A percentile compares a stretch with the other conserved stretches of the same genome.
Evolutionary conservation across 805 yeast genomes (phyloP).

Genomic region (Kuraishia floccosa): DNA sequence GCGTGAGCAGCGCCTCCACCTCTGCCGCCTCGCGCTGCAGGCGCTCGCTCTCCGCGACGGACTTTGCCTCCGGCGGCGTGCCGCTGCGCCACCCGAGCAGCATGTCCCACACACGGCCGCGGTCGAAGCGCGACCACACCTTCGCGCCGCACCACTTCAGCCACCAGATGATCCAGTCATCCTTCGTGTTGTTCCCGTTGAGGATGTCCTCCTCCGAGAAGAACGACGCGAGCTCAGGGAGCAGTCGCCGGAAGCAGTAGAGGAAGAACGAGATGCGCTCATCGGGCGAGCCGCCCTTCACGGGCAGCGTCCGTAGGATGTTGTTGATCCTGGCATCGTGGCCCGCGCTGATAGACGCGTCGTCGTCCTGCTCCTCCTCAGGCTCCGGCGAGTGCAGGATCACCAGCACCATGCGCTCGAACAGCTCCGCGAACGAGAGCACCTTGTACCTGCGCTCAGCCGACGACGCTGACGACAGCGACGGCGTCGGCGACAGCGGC

Average conservation of each 20-base stretch:
- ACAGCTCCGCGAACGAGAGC: constrained; percentile 55
- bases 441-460: constrained; percentile 11
- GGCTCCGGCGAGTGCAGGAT: constrained; percentile 63
- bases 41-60: background rate
- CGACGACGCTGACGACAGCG: background rate
- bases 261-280: constrained; percentile 62
- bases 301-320: constrained; percentile 24
- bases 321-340: background rate
- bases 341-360: constrained; percentile 3
- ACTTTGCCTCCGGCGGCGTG: background rate
- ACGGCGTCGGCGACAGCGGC: background rate
- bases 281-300: constrained; percentile 53
- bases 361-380: constrained; percentile 9
- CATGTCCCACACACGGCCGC: constrained; percentile 87
- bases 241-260: constrained; percentile 42
- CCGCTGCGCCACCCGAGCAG: constrained; percentile 60
- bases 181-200: constrained; percentile 49
- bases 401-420: constrained; percentile 61
- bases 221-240: constrained; percentile 70
- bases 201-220: constrained; percentile 74
- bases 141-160: constrained; percentile 82
- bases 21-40: background rate
- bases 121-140: constrained; percentile 68
- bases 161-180: constrained; percentile 95
- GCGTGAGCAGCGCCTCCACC: constrained; percentile 9